Evolutionary conservation across 129 eudicot genomes (phyloP), one percentile per base, ranked within the genome.

Genomic region (Sambucus nigra): DNA sequence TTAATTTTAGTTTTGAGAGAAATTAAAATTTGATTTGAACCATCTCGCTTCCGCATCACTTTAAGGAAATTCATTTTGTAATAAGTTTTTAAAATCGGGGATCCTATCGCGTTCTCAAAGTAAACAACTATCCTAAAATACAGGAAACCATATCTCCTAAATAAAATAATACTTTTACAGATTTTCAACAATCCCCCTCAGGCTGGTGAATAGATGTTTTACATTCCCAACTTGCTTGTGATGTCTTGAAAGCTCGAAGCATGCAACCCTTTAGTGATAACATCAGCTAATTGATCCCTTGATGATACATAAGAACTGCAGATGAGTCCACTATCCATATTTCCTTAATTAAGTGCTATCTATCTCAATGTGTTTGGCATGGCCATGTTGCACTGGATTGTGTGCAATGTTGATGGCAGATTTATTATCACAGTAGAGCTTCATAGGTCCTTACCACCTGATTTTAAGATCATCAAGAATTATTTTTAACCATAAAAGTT

Each of bases 311-410:
- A 20, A 10, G 56, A 10, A 31, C 5, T 5, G 14, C 24, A 48
- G 11, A 19, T 22, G 15, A 58, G 20, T 32, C 49, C n/a, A 24
- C 23, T 44, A 20, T 15, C 39, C 22, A 4, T 13, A 9, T 44
- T 19, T 28, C 50, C 20, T 21, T 41, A 27, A 16, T 59, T 20
- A 24, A 59, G 7, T 41, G 51, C 53, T 14, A 41, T 59, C 39
- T 31, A 18, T 11, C 39, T 41, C 11, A 13, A 40, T 27, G 25
- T 59, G 65, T 33, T 45, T 59, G 7, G 38, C 9, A 5, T 9
- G 38, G 9, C 9, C 38, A 31, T 42, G 7, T 18, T 42, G 15
- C 12, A 42, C 44, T 3, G 44, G 66, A 33, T 61, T 27, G 16
- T 19, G 7, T 25, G 47, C 32, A 7, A 47, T 61, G 29, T 20